Conservation (phyloP, 2,329 filamentous ascomycete species). For the Exophiala alcalophila region DNA sequence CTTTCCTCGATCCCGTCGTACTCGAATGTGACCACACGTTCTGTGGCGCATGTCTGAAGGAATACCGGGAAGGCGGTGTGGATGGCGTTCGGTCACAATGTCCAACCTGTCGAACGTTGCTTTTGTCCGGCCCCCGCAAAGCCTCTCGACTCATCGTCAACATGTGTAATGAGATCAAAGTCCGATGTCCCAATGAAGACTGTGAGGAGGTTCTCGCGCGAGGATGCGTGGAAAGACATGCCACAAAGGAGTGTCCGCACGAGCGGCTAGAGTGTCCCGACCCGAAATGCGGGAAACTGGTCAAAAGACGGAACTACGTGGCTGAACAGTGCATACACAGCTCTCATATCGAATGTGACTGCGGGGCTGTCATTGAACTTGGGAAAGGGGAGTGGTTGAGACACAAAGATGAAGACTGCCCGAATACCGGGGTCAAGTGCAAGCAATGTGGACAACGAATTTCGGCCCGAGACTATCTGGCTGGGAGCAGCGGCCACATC, state of each 20-base stretch:
- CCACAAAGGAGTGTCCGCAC: slow-evolving; percentile 59
- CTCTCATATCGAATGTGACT: slow-evolving; percentile 30
- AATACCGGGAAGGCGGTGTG: slow-evolving; percentile 30
- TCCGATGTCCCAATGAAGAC: slow-evolving; percentile 59
- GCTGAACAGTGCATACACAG: slow-evolving; percentile 29
- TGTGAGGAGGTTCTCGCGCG: slow-evolving; percentile 55
- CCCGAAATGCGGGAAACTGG: slow-evolving; percentile 49
- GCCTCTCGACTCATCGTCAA: slow-evolving; percentile 57
- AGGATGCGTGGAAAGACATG: slow-evolving; percentile 57
- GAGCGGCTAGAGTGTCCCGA: slow-evolving; percentile 53
- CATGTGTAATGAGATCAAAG: slow-evolving; percentile 60
- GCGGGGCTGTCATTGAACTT: slow-evolving; percentile 29
- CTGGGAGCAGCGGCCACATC: slow-evolving; percentile 17
- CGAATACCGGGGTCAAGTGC: slow-evolving; percentile 23
- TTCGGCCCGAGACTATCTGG: slow-evolving; percentile 22
- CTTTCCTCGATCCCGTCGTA: slow-evolving; percentile 58
- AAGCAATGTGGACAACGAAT: slow-evolving; percentile 22
- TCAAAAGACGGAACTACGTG: slow-evolving; percentile 53
- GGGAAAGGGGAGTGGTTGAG: slow-evolving; percentile 29
- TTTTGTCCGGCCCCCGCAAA: slow-evolving; percentile 38
- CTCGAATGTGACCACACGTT: slow-evolving; percentile 63
- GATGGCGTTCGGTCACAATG: slow-evolving; percentile 41
- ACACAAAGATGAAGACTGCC: slow-evolving; percentile 30
- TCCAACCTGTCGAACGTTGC: slow-evolving; percentile 55
- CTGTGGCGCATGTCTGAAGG: slow-evolving; percentile 57